Evolutionary conservation across 2,329 filamentous ascomycete genomes (phyloP).

Genomic region (Fusarium anguioides): DNA sequence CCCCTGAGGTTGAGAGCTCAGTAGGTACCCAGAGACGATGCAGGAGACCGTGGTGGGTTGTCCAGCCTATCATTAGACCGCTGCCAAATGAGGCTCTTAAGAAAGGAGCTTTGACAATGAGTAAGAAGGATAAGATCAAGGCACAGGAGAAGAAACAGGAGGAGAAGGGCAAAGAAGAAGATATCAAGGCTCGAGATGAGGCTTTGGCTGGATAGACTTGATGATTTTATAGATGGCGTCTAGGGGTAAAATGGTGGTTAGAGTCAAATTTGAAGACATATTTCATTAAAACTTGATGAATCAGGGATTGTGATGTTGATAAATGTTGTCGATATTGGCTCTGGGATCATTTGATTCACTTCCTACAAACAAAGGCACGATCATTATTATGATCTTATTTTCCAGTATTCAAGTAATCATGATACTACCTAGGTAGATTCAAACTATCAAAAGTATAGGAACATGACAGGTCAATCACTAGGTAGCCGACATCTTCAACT

Average conservation of each 20-base stretch:
- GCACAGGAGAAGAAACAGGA: conserved; percentile 42
- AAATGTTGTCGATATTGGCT: too few relatives aligned
- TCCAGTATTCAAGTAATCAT: too few relatives aligned
- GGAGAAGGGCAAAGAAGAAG: conserved; percentile 39
- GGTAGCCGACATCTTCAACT: too few relatives aligned
- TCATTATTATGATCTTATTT: too few relatives aligned
- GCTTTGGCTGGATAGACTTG: conserved; percentile 41
- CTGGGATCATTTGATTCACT: too few relatives aligned
- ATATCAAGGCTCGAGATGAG: conserved; percentile 43
- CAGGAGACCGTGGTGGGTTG: conserved; percentile 84
- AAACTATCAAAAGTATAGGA: too few relatives aligned
- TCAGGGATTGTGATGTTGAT: too few relatives aligned
- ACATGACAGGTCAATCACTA: too few relatives aligned
- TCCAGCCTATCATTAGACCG: conserved; percentile 86
- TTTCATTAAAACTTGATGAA: neutral
- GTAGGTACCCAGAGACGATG: conserved; percentile 77
- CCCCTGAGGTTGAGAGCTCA: conserved; percentile 67
- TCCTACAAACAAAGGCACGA: too few relatives aligned
- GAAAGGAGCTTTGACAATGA: conserved; percentile 78
- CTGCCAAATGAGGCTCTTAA: conserved; percentile 87
- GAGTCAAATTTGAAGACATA: conserved; percentile 4
- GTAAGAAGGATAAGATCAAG: conserved; percentile 73
- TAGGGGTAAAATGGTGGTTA: neutral
- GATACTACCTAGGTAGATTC: too few relatives aligned
- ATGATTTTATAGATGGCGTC: conserved; percentile 32